phyloP scores from a whole-genome alignment of 805 yeast species.

The Wickerhamiella musiphila region DNA sequence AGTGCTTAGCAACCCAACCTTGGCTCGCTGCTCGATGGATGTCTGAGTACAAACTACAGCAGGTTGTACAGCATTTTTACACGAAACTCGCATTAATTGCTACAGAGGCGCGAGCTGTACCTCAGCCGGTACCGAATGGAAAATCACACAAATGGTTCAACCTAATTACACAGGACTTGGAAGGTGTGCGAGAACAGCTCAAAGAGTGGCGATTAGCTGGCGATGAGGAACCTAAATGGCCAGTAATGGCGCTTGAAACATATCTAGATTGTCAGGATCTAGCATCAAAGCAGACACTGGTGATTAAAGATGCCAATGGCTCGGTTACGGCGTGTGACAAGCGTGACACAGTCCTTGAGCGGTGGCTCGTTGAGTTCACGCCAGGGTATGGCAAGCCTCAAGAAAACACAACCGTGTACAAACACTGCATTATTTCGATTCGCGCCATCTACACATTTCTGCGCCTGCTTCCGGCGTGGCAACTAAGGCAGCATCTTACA shows the following conservation, averaged over 20 bases:
- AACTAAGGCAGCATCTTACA: constrained; percentile 31
- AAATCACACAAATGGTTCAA: constrained; percentile 24
- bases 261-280: constrained; percentile 49
- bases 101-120: constrained; percentile 11
- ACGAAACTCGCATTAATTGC: constrained; percentile 24
- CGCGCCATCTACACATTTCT: constrained; percentile 53
- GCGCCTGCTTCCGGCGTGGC: constrained; percentile 55
- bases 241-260: constrained; percentile 76
- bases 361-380: constrained; percentile 83
- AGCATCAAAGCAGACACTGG: constrained; percentile 38
- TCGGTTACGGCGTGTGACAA: constrained; percentile 33
- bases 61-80: constrained; percentile 24
- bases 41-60: constrained; percentile 11
- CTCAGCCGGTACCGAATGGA: constrained; percentile 5
- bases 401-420: constrained; percentile 54
- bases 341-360: constrained; percentile 76
- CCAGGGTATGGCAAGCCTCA: constrained; percentile 15
- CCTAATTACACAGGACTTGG: constrained; percentile 25
- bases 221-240: constrained; percentile 33
- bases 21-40: too few relatives aligned
- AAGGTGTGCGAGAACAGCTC: constrained; percentile 35
- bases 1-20: constrained; percentile 1
- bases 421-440: constrained; percentile 54
- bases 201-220: constrained; percentile 37
- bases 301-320: constrained; percentile 34